A percentile compares a stretch with the other conserved stretches of the same genome.
Evolutionary conservation across 305 asterid species (phyloP).

Genomic region (Fraxinus dipetala): DNA sequence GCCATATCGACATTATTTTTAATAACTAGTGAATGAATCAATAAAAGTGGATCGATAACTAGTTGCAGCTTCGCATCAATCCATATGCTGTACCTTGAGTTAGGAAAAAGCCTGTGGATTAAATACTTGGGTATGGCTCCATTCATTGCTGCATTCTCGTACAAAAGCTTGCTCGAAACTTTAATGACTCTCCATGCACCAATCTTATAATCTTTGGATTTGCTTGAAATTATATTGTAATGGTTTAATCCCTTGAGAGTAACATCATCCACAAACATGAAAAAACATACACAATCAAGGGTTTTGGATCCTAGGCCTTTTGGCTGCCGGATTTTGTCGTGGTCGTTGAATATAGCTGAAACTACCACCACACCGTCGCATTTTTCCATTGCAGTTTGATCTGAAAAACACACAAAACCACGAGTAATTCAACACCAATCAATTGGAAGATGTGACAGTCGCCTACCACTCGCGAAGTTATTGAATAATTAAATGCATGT

Average conservation of each 20-base stretch:
- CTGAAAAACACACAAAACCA: slow-evolving; percentile 30
- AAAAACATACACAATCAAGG: slow-evolving; percentile 54
- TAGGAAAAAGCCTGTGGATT: slow-evolving; percentile 73
- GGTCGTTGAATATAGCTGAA: slow-evolving; percentile 76
- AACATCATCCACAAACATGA: slow-evolving; percentile 75
- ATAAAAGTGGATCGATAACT: slow-evolving; percentile 72
- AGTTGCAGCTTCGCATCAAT: slow-evolving; percentile 79
- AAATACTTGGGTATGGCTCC: slow-evolving; percentile 68
- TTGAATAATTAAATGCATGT: not conserved
- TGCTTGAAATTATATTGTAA: slow-evolving; percentile 48
- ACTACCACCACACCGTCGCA: slow-evolving; percentile 64
- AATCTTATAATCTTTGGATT: slow-evolving; percentile 36
- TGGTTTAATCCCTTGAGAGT: slow-evolving; percentile 48
- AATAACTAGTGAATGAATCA: slow-evolving; percentile 61
- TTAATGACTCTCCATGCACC: slow-evolving; percentile 79
- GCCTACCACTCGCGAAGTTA: not conserved
- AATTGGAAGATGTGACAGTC: not conserved
- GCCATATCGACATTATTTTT: slow-evolving; percentile 69
- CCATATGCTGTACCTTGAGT: slow-evolving; percentile 77
- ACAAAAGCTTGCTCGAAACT: slow-evolving; percentile 40
- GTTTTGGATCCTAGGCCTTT: slow-evolving; percentile 71
- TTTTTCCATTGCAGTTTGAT: slow-evolving; percentile 50
- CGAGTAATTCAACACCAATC: not conserved
- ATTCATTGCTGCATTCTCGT: slow-evolving; percentile 72
- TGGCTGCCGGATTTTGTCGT: slow-evolving; percentile 88